Evolutionary conservation across 495 filamentous ascomycete species (phyloP), one percentile per base, ranked within the genome.

Genomic region (Penicillium pulvis): DNA sequence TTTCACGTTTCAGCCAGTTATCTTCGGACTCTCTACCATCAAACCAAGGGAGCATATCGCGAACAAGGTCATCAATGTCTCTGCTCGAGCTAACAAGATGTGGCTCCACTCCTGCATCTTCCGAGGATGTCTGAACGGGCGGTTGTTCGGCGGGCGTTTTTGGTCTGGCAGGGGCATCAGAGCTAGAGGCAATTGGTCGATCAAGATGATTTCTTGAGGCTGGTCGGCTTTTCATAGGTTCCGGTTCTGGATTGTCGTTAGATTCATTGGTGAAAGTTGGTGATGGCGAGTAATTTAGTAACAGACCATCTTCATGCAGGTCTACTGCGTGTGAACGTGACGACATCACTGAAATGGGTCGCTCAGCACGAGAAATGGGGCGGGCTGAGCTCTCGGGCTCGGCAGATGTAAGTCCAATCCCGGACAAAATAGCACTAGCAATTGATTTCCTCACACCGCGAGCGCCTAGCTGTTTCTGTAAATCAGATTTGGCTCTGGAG

Each of bases 1-100:
- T 88, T 63, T 97, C 93, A 68, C 95, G 82, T 53, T 85, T 83
- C 64, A 87, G 64, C 92, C 94, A 98, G 65, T 98, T 98, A 26
- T 87, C 80, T 64, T 98, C 94, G 0, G 89, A 85, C 73, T 98
- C 94, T 65, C 82, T 91, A 41, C 93, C 93, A 60, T 97, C 92
- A 63, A 98, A 98, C 65, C 77, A 81, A 33, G 80, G 80, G 30
- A 85, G 76, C 91, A 99, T 96, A 11, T 86, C 84, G 42, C 82
- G 83, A 62, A 96, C 84, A 5, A 87, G 85, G 24, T 96, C 92
- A 50, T 97, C 92, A 19, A 98, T 71, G 46, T 97, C 91, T 51
- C 90, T 81, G 45, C 87, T 79, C 1, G 91, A 93, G 43, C 90
- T 86, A 33, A 97, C 86, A 68, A 91, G 88, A 6, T 87, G 69